Evolutionary conservation across 805 yeast species (phyloP), one percentile per base, ranked within the genome.

Genomic region (Jamesozyma spencerorum): DNA sequence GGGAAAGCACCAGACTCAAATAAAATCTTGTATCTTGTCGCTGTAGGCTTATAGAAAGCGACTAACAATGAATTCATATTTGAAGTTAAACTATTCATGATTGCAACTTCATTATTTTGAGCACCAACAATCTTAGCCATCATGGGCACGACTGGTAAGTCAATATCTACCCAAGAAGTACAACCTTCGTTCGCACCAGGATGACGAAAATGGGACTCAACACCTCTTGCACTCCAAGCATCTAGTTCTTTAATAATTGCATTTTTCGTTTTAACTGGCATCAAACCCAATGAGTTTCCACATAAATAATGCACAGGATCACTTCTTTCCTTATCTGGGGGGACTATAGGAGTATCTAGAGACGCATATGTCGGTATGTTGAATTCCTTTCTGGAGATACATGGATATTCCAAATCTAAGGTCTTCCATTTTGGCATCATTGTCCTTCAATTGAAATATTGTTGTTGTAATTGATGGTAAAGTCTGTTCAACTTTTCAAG

Each of bases 251-350:
- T 70, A 37, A 62, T 61, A 13, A 88, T 65, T 13, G 83, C 82
- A 5, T 48, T 47, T 27, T 74, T 65, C 0, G 88, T 79, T 6
- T 66, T 55, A 38, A 62, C 66, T 0, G 97, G 97, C 88, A 86
- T 83, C 44, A 88, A 64, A 0, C 97, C 97, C 5, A 88, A 73
- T n/a, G 95, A 85, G 65, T 88, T 90, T 2, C 97, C 97, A 62
- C 95, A 86, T 36, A 88, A 66, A 56, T 88, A 90, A 18, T 72
- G 66, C 11, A 74, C 65, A 7, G 49, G 45, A 18, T 38, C 32
- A 33, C 34, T 33, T 31, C 33, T 20, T 28, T 39, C 22, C 37
- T 32, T 27, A 13, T 12, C 28, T 4, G 3, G n/a, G 12, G 41
- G 41, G 13, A 38, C 41, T 31, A 55, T 51, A 8, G 55, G 44